Base-by-base conservation (phyloP, 179 eudicot genomes). In the Amaranthus tricolor region DNA sequence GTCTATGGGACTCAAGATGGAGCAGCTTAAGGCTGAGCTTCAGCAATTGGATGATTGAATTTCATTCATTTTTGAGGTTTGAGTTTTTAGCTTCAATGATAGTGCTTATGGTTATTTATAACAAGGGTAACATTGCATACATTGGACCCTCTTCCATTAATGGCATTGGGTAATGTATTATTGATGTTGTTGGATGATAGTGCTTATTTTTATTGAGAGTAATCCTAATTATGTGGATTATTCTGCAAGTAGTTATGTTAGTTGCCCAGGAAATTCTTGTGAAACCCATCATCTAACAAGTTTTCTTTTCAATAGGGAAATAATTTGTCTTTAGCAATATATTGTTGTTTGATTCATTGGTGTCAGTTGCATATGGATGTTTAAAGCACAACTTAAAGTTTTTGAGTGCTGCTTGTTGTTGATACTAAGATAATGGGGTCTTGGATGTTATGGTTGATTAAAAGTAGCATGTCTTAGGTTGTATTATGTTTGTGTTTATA, bases 1-100 rank as follows among this genome's bases (percentile, higher is more conserved):
- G 82, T 87, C 98, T 7, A 93, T 93, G 98, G 98, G 98, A 21
- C 88, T 93, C 78, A 93, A 93, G 84, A 89, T 93, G 71, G 92
- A 93, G 87, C 98, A 93, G 69, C 88, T 93, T 86, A 93, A 93
- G 76, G 98, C 98, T 74, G 98, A 93, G 83, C 89, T 93, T 76
- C 85, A 84, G 43, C 98, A 93, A 66, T 82, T 93, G 81, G 85
- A 91, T 75, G 98, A 93, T 56, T 91, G 88, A 81, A 66, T 61
- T 40, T 67, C 17, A 0, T 6, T 44, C 40, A 21, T n/a, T 19
- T 44, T 70, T 62, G 47, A 68, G 70, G 66, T 76, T 69, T 48
- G 31, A 15, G n/a, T 78, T 72, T 67, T 53, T 51, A 15, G 2
- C 40, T 56, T 77, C 61, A 2, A 11, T 60, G 31, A 14, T 55